Evolutionary conservation across 2,329 filamentous ascomycete genomes (phyloP), one percentile per base, ranked within the genome.

Genomic region (Aspergillus pseudoviridinutans): DNA sequence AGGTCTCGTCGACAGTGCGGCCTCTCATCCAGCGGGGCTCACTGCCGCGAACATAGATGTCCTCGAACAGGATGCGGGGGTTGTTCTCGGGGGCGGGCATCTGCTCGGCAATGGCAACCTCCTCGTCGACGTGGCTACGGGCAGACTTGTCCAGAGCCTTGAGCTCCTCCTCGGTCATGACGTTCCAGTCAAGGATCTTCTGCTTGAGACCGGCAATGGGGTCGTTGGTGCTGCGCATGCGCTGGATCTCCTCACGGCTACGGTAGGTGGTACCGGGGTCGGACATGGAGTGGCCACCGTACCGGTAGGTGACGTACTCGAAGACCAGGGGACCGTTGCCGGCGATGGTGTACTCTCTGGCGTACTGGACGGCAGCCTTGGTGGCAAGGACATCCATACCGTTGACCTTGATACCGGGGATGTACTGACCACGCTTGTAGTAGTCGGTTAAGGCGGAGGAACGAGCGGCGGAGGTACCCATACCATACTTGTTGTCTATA

Each of bases 241-340:
- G 92, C 84, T 97, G 93, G 74, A 99, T 96, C 82, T 99, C 94
- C 83, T 99, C 94, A 79, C 94, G 92, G 68, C 93, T 97, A 78
- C 92, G 89, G 89, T 99, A 99, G 71, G 94, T 97, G 78, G 94
- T 99, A 77, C 94, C 94, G 59, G 94, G 94, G 79, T 99, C 94
- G 74, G 93, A 97, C 94, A 99, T 99, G 80, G 92, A 97, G 88
- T 99, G 94, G 68, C 94, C 94, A 76, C 94, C 94, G 78, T 99
- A 99, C 73, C 94, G 87, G 88, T 99, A 99, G 70, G 94, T 99
- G 73, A 99, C 92, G 78, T 96, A 99, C 82, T 99, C 94, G 78
- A 96, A 89, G 71, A 99, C 94, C 63, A 99, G 84, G 65, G 94
- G 94, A 62, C 93, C 93, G 78, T 96, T 92, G 76, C 89, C 92